phyloP scores from a whole-genome alignment of 2,329 filamentous ascomycete genomes.

The Cylindrodendrum hubeiense region DNA sequence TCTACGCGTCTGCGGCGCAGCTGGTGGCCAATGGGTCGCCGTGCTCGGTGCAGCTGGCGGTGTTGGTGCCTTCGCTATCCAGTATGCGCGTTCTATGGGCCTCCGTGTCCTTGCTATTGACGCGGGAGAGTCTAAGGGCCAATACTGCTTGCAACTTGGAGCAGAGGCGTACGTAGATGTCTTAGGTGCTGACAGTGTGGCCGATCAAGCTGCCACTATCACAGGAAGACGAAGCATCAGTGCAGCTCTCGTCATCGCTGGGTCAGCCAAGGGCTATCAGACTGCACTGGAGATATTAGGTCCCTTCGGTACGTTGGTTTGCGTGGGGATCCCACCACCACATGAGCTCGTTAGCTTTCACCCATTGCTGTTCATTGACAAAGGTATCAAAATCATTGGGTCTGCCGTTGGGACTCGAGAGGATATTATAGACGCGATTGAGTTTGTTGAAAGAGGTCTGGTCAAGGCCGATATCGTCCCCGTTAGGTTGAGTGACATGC shows the following conservation, averaged over 20 bases:
- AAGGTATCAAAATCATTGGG: conserved; percentile 50
- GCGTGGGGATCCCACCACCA: conserved; percentile 52
- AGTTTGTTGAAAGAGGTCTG: conserved; percentile 49
- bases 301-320: conserved; percentile 54
- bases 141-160: conserved; percentile 44
- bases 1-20: conserved; percentile 47
- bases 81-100: conserved; percentile 57
- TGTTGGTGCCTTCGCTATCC: conserved; percentile 53
- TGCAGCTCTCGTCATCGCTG: conserved; percentile 49
- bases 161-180: conserved; percentile 55
- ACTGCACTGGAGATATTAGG: conserved; percentile 43
- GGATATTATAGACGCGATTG: conserved; percentile 56
- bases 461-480: conserved; percentile 33
- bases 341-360: conserved; percentile 45
- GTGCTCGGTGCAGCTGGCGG: conserved; percentile 56
- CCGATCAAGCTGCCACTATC: conserved; percentile 1
- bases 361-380: conserved; percentile 51
- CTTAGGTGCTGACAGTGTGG: conserved; percentile 22
- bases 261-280: conserved; percentile 49
- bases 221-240: conserved; percentile 36
- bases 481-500: conserved; percentile 23
- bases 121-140: conserved; percentile 46
- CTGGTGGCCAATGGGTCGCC: conserved; percentile 52
- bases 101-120: conserved; percentile 55
- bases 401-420: conserved; percentile 51